Evolutionary conservation across 2,329 filamentous ascomycete genomes (phyloP).

Genomic region (Arthrobotrys sinensis): DNA sequence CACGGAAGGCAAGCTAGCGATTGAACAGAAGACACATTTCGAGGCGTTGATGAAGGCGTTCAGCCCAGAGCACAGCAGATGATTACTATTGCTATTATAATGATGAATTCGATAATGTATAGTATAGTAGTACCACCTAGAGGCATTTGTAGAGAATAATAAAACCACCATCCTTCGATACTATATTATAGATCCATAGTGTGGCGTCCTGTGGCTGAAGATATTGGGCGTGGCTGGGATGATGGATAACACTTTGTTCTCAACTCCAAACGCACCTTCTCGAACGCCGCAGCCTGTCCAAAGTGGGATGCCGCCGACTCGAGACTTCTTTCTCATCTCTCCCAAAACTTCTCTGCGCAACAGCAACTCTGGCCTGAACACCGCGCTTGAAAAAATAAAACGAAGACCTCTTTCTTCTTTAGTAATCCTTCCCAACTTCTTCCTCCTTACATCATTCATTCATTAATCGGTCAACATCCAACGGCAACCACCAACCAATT

Average conservation of each 20-base stretch:
- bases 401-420: conserved; percentile 17
- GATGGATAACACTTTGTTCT: conserved; percentile 61
- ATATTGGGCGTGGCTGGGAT: conserved; percentile 24
- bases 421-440: conserved; percentile 4
- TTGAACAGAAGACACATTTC: conserved; percentile 83
- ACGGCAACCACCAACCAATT: conserved; percentile 28
- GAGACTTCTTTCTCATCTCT: conserved; percentile 45
- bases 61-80: conserved; percentile 54
- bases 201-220: conserved; percentile 3
- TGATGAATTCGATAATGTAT: neutral
- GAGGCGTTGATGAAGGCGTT: conserved; percentile 76
- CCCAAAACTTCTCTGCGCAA: conserved; percentile 25
- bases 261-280: conserved; percentile 60
- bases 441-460: conserved; percentile 27
- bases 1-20: conserved; percentile 79
- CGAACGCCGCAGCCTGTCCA: conserved; percentile 42
- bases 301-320: conserved; percentile 56
- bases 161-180: neutral
- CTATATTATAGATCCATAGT: neutral
- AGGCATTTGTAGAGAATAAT: neutral
- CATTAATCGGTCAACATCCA: conserved; percentile 18
- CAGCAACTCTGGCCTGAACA: conserved; percentile 59
- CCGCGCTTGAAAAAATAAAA: conserved; percentile 3
- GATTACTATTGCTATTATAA: neutral
- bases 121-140: neutral